Evolutionary conservation across 176 grass and related monocot genomes (phyloP).

Genomic region (Miscanthus lutarioriparius): DNA sequence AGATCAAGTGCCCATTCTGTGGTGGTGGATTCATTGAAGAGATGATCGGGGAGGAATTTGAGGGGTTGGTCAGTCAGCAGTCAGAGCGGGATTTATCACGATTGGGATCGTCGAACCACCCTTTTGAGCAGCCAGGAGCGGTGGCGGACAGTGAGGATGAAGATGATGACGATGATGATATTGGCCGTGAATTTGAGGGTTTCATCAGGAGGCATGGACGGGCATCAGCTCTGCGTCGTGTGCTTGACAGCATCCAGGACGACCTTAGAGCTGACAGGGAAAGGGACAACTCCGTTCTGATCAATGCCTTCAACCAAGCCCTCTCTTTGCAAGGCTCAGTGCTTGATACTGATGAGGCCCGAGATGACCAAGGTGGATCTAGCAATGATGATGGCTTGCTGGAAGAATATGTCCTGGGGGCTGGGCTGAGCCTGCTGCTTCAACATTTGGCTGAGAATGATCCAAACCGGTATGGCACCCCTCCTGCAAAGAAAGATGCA

Average conservation of each 20-base stretch:
- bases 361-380: slow-evolving; percentile 36
- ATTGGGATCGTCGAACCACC: slow-evolving; percentile 47
- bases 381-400: slow-evolving; percentile 46
- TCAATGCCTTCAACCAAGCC: slow-evolving; percentile 89
- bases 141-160: slow-evolving; percentile 60
- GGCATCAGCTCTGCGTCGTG: slow-evolving; percentile 56
- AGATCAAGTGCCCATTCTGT: slow-evolving; percentile 76
- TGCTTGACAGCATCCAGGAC: slow-evolving; percentile 82
- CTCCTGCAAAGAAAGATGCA: slow-evolving; percentile 79
- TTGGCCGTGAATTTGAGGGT: slow-evolving; percentile 75
- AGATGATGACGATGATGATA: slow-evolving; percentile 62
- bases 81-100: slow-evolving; percentile 50
- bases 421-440: slow-evolving; percentile 79
- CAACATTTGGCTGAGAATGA: slow-evolving; percentile 91
- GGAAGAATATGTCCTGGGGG: slow-evolving; percentile 80
- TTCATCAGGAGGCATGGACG: slow-evolving; percentile 74
- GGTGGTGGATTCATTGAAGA: slow-evolving; percentile 78
- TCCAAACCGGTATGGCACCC: slow-evolving; percentile 66
- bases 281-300: slow-evolving; percentile 57
- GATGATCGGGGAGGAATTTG: slow-evolving; percentile 52
- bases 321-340: slow-evolving; percentile 66
- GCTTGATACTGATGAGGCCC: slow-evolving; percentile 46
- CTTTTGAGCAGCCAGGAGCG: slow-evolving; percentile 37
- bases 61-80: slow-evolving; percentile 36
- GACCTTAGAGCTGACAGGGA: slow-evolving; percentile 60